A percentile compares a stretch with the other conserved stretches of the same genome.
Evolutionary conservation across 805 yeast species (phyloP).

Genomic region (Clavispora fructus): DNA sequence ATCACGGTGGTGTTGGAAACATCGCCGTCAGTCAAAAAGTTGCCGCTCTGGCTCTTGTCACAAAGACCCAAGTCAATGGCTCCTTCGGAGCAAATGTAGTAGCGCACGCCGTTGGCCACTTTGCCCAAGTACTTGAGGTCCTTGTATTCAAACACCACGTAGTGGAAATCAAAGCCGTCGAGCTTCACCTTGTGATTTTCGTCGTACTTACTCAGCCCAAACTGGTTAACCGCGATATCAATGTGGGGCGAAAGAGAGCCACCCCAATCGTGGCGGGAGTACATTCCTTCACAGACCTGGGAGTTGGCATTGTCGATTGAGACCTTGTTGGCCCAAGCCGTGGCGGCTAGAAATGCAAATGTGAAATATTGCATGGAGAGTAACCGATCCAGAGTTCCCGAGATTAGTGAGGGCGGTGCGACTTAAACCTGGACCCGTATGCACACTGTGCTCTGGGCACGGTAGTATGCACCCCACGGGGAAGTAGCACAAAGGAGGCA

Average conservation of each 20-base stretch:
- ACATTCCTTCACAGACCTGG: conserved; percentile 87
- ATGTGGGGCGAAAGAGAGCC: conserved; percentile 63
- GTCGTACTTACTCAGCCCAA: conserved; percentile 24
- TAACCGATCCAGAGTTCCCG: neutral
- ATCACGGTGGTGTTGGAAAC: conserved; percentile 49
- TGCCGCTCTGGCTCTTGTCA: conserved; percentile 46
- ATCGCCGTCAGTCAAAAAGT: conserved; percentile 52
- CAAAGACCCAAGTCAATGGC: conserved; percentile 58
- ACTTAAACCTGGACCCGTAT: neutral
- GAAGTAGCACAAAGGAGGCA: too few species aligned
- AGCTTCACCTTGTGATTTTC: conserved; percentile 55
- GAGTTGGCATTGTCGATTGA: conserved; percentile 42
- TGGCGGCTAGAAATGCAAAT: conserved; percentile 4
- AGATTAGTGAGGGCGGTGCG: neutral
- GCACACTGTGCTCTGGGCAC: neutral
- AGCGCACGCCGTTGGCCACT: conserved; percentile 28
- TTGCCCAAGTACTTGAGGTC: conserved; percentile 70
- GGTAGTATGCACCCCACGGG: too few species aligned
- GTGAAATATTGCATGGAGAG: conserved; percentile 2
- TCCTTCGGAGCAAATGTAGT: conserved; percentile 70
- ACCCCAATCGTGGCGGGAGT: conserved; percentile 80
- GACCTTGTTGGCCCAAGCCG: conserved; percentile 39
- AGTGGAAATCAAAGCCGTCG: conserved; percentile 43
- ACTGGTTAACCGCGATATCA: conserved; percentile 24
- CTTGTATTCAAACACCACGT: conserved; percentile 77